These are phyloP conservation scores for Cochlearia excelsa DNA, from an alignment of 345 rosid species.

Conservation along the genomic window DNA sequence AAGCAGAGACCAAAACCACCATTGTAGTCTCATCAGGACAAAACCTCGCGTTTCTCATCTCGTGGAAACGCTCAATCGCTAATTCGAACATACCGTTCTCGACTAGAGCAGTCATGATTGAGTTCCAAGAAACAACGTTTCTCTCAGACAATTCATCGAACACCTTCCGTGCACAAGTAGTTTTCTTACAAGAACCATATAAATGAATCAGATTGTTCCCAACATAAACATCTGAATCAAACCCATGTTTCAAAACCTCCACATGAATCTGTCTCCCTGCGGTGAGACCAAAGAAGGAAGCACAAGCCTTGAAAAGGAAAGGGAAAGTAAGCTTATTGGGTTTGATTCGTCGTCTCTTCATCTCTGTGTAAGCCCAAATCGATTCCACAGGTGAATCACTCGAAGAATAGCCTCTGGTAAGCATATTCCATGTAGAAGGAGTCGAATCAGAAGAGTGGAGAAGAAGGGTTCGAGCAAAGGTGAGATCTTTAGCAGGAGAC, in stretches of 20 bases:
- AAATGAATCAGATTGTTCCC: conserved; percentile 60
- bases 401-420: conserved; percentile 59
- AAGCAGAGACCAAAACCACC: conserved; percentile 63
- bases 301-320: conserved; percentile 65
- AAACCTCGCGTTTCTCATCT: conserved; percentile 51
- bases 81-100: conserved; percentile 41
- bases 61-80: conserved; percentile 47
- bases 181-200: conserved; percentile 64
- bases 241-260: conserved; percentile 56
- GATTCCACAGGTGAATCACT: conserved; percentile 54
- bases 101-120: conserved; percentile 56
- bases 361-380: conserved; percentile 47
- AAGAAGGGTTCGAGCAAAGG: conserved; percentile 48
- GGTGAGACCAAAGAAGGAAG: conserved; percentile 41
- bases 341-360: conserved; percentile 55
- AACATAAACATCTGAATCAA: conserved; percentile 63
- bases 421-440: conserved; percentile 61
- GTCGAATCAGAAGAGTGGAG: conserved; percentile 38
- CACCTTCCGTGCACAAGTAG: conserved; percentile 52
- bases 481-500: conserved; percentile 43
- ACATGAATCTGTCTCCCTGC: conserved; percentile 71
- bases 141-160: conserved; percentile 68
- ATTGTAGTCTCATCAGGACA: conserved; percentile 68
- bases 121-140: conserved; percentile 78
- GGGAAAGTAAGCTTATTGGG: conserved; percentile 73